Conservation (phyloP, 2,329 filamentous ascomycete genomes). For the Coniella lustricola region DNA sequence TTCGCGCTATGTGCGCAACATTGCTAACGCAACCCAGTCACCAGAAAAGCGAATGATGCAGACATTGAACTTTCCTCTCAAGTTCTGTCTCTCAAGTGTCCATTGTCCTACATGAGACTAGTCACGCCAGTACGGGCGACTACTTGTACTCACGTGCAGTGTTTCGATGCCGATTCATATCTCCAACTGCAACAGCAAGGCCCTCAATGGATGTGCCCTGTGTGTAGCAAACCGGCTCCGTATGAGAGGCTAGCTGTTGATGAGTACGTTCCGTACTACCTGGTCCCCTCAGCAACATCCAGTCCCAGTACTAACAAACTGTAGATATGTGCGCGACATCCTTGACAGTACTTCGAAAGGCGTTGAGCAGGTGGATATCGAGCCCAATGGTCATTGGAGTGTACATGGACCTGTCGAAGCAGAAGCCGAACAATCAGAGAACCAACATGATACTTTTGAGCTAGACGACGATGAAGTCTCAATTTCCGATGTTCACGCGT, state of each 20-base stretch:
- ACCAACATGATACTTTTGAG: conserved; percentile 22
- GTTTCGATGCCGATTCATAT: conserved; percentile 90
- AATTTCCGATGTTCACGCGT: conserved; percentile 37
- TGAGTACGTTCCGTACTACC: conserved; percentile 50
- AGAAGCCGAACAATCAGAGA: conserved; percentile 19
- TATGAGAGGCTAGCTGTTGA: conserved; percentile 83
- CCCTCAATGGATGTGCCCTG: conserved; percentile 92
- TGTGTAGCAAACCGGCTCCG: conserved; percentile 76
- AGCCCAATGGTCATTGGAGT: conserved; percentile 76
- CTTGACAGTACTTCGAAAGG: conserved; percentile 63
- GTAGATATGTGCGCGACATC: conserved; percentile 81
- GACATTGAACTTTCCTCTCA: conserved; percentile 87
- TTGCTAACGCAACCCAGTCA: conserved; percentile 47
- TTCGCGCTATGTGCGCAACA: conserved; percentile 17
- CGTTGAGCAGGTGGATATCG: conserved; percentile 80
- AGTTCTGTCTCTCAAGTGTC: conserved; percentile 87
- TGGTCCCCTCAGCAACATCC: neutral
- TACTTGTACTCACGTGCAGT: conserved; percentile 82
- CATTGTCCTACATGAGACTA: conserved; percentile 79
- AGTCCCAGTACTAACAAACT: conserved; percentile 16
- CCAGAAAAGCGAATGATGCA: conserved; percentile 71
- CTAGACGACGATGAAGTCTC: conserved; percentile 45
- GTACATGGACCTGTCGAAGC: conserved; percentile 29
- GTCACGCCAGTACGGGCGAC: conserved; percentile 71
- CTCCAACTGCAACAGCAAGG: conserved; percentile 92